A percentile compares a stretch with the other conserved stretches of the same genome.
phyloP scores from a whole-genome alignment of 75 land plant species.

The Pinus tabuliformis region DNA sequence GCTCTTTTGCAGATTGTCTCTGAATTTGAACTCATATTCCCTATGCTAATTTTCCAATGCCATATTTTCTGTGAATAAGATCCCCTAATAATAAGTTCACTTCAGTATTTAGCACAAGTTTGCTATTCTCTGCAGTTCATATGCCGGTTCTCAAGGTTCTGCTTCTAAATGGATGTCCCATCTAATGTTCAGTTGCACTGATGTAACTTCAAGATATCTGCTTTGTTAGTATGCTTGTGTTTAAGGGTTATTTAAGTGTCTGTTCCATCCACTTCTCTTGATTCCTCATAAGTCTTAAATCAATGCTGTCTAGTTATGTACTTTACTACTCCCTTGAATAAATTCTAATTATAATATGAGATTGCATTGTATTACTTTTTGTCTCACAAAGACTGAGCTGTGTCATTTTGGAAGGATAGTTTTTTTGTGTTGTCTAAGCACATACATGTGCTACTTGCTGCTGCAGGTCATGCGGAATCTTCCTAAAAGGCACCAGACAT shows the following conservation, averaged over 20 bases:
- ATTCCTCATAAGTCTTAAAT: neutral
- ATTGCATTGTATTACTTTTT: neutral
- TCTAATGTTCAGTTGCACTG: neutral
- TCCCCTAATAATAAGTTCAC: neutral
- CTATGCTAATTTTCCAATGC: too few relatives aligned
- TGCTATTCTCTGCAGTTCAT: neutral
- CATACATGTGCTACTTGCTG: constrained; percentile 4
- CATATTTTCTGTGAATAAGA: neutral
- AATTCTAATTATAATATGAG: neutral
- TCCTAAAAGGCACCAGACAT: constrained; percentile 71
- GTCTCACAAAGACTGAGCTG: neutral
- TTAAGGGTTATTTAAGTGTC: neutral
- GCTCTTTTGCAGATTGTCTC: too few relatives aligned
- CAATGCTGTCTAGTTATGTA: neutral
- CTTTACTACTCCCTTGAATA: neutral
- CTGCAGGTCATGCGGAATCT: constrained; percentile 61
- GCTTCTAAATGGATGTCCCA: neutral
- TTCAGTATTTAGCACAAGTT: neutral
- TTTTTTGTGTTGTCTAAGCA: constrained; percentile 8
- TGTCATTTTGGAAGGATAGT: neutral
- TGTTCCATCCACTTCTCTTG: neutral
- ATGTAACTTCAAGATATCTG: neutral
- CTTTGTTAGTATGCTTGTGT: neutral
- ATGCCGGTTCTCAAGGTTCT: neutral
- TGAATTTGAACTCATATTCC: too few relatives aligned